These are phyloP conservation scores for Trichoderma koningii DNA, from an alignment of 2,329 filamentous ascomycete genomes.

Conservation along the genomic window DNA sequence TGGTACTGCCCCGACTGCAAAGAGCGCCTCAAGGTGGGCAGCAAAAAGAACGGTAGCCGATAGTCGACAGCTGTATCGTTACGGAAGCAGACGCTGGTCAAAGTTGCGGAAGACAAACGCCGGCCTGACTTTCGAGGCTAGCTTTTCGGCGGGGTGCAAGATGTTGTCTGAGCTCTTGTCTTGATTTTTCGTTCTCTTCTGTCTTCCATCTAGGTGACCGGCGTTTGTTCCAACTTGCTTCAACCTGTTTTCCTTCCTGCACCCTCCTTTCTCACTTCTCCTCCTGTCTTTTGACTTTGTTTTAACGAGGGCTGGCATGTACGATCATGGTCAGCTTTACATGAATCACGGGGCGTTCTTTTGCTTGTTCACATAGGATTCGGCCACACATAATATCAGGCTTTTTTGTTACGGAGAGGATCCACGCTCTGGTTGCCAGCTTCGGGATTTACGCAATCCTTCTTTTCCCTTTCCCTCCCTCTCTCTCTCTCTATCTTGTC, in stretches of 20 bases:
- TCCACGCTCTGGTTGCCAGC: background rate
- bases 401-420: slow-evolving; percentile 15
- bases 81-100: too few relatives aligned
- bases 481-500: background rate
- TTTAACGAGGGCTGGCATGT: background rate
- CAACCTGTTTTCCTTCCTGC: background rate
- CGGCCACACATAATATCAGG: slow-evolving; percentile 17
- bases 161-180: background rate
- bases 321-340: slow-evolving; percentile 2
- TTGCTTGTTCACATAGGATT: slow-evolving; percentile 19
- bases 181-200: background rate
- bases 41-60: slow-evolving; percentile 54
- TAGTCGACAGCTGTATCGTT: slow-evolving; percentile 33
- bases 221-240: slow-evolving; percentile 17
- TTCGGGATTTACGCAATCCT: slow-evolving; percentile 10
- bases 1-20: slow-evolving; percentile 84
- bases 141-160: background rate
- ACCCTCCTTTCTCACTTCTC: background rate
- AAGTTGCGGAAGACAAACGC: too few relatives aligned
- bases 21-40: slow-evolving; percentile 59
- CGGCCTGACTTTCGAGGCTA: background rate
- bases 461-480: too few relatives aligned
- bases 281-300: background rate
- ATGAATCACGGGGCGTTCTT: slow-evolving; percentile 15
- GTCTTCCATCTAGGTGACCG: background rate